These are phyloP conservation scores for Hyaloscypha finlandica DNA, from an alignment of 495 filamentous ascomycete genomes.

Conservation along the genomic window DNA sequence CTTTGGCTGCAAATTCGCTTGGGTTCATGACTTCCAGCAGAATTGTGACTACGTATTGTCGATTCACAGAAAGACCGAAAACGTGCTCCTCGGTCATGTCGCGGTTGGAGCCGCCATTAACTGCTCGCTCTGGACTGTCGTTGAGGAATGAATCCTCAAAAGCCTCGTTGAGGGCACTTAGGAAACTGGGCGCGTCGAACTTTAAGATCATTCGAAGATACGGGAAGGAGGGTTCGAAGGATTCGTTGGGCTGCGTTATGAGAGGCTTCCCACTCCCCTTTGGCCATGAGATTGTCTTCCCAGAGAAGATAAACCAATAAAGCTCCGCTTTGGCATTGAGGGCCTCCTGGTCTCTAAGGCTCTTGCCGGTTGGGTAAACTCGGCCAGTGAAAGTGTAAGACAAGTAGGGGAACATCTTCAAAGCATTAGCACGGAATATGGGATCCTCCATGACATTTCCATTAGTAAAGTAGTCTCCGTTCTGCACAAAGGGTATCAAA, in stretches of 20 bases:
- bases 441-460: slow-evolving; percentile 48
- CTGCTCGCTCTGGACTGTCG: slow-evolving; percentile 59
- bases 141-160: slow-evolving; percentile 96
- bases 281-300: slow-evolving; percentile 68
- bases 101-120: slow-evolving; percentile 51
- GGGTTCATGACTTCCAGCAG: slow-evolving; percentile 84
- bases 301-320: slow-evolving; percentile 92
- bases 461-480: slow-evolving; percentile 47
- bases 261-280: slow-evolving; percentile 54
- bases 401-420: slow-evolving; percentile 93
- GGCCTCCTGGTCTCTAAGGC: slow-evolving; percentile 67
- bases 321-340: slow-evolving; percentile 78
- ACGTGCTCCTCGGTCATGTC: slow-evolving; percentile 60
- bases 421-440: slow-evolving; percentile 62
- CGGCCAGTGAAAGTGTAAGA: slow-evolving; percentile 91
- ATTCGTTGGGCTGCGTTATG: slow-evolving; percentile 49
- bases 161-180: slow-evolving; percentile 95
- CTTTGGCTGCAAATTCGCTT: slow-evolving; percentile 68
- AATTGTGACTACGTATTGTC: slow-evolving; percentile 88
- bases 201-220: slow-evolving; percentile 82
- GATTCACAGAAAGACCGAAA: slow-evolving; percentile 74
- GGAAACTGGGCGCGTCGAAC: slow-evolving; percentile 86
- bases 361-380: slow-evolving; percentile 82
- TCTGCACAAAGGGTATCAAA: slow-evolving; percentile 59
- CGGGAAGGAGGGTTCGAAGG: slow-evolving; percentile 69